A percentile compares a stretch with the other conserved stretches of the same genome.
phyloP scores from a whole-genome alignment of 352 stramenopile species.

The Phytophthora parvispora region DNA sequence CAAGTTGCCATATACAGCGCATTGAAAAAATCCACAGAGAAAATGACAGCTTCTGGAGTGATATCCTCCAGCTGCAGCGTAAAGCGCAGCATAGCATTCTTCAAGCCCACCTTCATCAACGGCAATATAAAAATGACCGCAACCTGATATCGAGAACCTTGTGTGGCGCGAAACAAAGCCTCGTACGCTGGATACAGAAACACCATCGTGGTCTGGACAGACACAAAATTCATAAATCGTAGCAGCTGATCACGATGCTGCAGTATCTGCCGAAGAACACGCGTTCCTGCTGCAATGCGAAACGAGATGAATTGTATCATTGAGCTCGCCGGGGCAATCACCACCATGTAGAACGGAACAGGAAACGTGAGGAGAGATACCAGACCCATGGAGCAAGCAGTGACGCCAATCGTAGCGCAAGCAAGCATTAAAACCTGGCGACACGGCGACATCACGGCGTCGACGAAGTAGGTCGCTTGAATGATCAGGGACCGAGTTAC shows the following conservation, averaged over 20 bases:
- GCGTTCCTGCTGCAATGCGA: background rate
- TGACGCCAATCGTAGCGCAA: background rate
- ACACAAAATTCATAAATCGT: background rate
- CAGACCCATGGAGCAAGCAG: background rate
- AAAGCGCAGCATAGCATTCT: background rate
- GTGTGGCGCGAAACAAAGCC: background rate
- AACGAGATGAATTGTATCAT: background rate
- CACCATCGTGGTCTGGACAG: background rate
- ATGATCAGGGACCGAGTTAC: background rate
- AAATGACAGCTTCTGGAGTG: slow-evolving; percentile 15
- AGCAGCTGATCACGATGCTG: background rate
- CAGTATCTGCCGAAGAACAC: background rate
- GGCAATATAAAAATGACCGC: background rate
- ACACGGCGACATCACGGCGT: background rate
- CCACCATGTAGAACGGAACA: background rate
- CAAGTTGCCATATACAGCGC: slow-evolving; percentile 17
- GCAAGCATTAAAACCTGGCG: background rate
- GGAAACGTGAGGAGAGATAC: background rate
- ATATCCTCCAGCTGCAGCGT: slow-evolving; percentile 15
- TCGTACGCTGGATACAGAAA: background rate
- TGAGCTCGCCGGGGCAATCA: background rate
- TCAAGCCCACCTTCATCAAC: background rate
- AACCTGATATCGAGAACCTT: background rate
- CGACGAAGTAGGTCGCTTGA: background rate
- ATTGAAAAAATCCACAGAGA: slow-evolving; percentile 24